Evolutionary conservation across 208 protist species (phyloP), one percentile per base, ranked within the genome.

Genomic region (Trypanosomatidae sp.): DNA sequence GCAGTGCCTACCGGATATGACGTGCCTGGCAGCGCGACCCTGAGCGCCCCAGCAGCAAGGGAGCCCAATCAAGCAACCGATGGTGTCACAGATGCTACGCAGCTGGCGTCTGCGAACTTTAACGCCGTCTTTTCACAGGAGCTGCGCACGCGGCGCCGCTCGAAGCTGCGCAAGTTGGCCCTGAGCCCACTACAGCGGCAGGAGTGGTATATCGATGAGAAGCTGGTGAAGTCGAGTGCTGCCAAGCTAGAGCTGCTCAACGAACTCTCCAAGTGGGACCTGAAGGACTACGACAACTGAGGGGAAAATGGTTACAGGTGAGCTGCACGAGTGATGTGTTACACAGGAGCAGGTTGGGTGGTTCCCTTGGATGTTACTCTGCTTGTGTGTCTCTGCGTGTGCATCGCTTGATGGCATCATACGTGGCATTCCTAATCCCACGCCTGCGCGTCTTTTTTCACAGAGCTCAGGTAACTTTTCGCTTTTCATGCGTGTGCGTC

Each of bases 131-230:
- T 94, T 79, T 76, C 81, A 1, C 64, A 74, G 19, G 91, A 96
- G 73, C 80, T 96, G 60, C 88, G 86, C 50, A 56, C 64, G 15
- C 72, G 74, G 19, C 91, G 91, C 3, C 66, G 74, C 30, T 71
- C 76, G 13, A 86, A 88, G 60, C 28, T 93, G 64, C 87, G 87
- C 71, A 93, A 93, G 77, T 78, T 91, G 56, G 89, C 91, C 8
- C 50, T 93, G 15, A 78, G 81, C 19, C 81, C 89, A 39, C 64
- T 90, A 52, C 79, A 91, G 67, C 83, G 80, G 64, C 87, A 94
- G 78, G 89, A 96, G 79, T 94, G 89, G 91, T 94, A 90, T 74
- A 91, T 96, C 77, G 89, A 96, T 60, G 86, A 91, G 71, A 93
- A 92, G 71, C 76, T 96, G 46, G 70, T 94, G 50, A 83, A 88